Base-by-base conservation (phyloP, 75 land plant genomes). In the Selaginella moellendorffii region DNA sequence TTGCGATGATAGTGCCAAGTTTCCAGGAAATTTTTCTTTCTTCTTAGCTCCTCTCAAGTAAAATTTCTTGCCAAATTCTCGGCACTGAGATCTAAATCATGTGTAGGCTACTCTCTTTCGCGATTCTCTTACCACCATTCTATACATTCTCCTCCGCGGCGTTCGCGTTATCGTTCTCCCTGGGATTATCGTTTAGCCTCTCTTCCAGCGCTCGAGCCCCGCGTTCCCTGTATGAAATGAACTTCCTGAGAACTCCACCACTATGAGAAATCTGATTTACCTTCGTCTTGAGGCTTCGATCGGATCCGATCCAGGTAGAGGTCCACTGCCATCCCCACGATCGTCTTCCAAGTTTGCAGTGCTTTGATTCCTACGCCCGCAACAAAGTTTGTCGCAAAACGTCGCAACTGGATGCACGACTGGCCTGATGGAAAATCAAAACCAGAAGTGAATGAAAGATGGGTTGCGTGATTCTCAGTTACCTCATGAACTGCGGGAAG, bases 171-270 rank as follows among this genome's bases (percentile, higher is more conserved):
- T 14, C 14, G 46, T 14, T 36, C n/a, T n/a, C n/a, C n/a, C n/a
- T n/a, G n/a, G n/a, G n/a, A n/a, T n/a, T n/a, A 36, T 36, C 65
- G 61, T 75, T 81, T 61, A 93, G 63, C 65, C 98, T 83, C 69
- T 88, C 90, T 74, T 93, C 98, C 27, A 93, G 68, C 51, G 96
- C 96, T 10, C 90, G 81, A 28, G 86, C 98, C 29, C 96, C 98
- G 22, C 98, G 76, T 76, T 93, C 98, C 64, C 97, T 86, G 80
- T 66, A 72, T 31, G 17, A 28, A 54, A 53, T 24, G 0, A 52
- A n/a, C 31, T 27, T 23, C 0, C 0, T 26, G 0, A 28, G 17
- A 18, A 58, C 10, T 52, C 28, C 17, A 2, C 24, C 20, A 60
- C 54, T 14, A 12, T 52, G 2, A 19, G 36, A 30, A 63, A 42